Evolutionary conservation across 2,329 filamentous ascomycete species (phyloP), one percentile per base, ranked within the genome.

Genomic region (Hypoxylon sp.): DNA sequence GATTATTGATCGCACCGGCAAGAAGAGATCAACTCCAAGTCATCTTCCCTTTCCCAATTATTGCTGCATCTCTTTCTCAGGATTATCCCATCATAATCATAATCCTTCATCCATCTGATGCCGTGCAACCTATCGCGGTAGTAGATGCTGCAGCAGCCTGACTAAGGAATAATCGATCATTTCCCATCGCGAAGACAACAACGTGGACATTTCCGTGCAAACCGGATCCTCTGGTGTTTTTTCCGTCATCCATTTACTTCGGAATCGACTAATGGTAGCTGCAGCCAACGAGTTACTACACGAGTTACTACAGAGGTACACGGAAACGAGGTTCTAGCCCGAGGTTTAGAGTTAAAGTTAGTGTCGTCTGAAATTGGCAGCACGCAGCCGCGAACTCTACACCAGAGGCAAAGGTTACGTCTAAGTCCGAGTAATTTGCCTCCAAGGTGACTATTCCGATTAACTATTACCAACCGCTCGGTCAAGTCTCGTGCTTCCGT

Each of bases 61-160:
- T 59, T 32, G 45, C 61, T 37, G 21, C 29, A 53, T 47, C 29
- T 50, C 29, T 25, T n/a, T 37, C 58, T 61, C 32, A 51, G 54
- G 55, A 62, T 63, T 52, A 57, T 32, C 39, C 32, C 60, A 48
- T 61, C 57, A 53, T 50, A 51, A 69, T 50, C 30, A 45, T 51
- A 46, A 51, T 50, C 46, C 39, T 43, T 34, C 67, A 50, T 61
- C 58, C 61, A 61, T 60, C 57, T 62, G 41, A 59, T 64, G 64
- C 30, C 50, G 67, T 65, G 65, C 65, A 57, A 65, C 67, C 41
- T 57, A 7, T 46, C 5, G 55, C 41, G 32, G 55, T 63, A 65
- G 59, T 48, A 60, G 45, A 14, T 60, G 64, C 67, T 70, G 67
- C 67, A 65, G 2, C 58, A 54, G 58, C 65, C 61, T 68, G 65